A percentile compares a stretch with the other conserved stretches of the same genome.
Conservation (phyloP, 2,329 filamentous ascomycete species). For the Diaporthe citriasiana region DNA sequence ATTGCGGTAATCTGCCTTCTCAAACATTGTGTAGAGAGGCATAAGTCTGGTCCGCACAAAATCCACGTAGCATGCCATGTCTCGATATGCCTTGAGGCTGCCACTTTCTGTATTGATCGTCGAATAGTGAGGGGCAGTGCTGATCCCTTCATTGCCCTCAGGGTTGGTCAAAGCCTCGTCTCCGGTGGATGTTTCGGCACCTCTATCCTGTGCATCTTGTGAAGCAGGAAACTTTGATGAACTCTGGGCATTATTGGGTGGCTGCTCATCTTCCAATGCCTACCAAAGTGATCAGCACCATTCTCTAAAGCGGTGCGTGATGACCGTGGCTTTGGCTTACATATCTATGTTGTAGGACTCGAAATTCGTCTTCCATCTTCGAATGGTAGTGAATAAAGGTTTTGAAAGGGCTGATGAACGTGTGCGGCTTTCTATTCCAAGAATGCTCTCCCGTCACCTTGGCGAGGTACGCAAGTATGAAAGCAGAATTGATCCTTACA, state of each 20-base stretch:
- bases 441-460: constrained; percentile 27
- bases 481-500: constrained; percentile 30
- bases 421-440: constrained; percentile 16
- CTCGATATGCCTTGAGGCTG: neutral
- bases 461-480: constrained; percentile 1
- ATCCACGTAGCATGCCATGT: constrained; percentile 37
- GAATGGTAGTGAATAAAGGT: constrained; percentile 22
- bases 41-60: constrained; percentile 18
- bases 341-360: neutral
- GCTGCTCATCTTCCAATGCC: neutral
- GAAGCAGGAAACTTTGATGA: neutral
- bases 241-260: neutral
- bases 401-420: constrained; percentile 33
- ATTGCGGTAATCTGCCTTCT: neutral
- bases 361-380: constrained; percentile 9
- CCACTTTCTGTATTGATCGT: neutral
- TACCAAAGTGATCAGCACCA: neutral
- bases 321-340: no score
- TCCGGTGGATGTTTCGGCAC: neutral
- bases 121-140: neutral
- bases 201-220: neutral
- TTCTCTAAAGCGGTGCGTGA: no score
- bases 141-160: neutral
- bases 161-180: no score
- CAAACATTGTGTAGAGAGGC: constrained; percentile 10